These are phyloP conservation scores for Actinidia chinensis DNA, from an alignment of 179 eudicot species.

Conservation along the genomic window DNA sequence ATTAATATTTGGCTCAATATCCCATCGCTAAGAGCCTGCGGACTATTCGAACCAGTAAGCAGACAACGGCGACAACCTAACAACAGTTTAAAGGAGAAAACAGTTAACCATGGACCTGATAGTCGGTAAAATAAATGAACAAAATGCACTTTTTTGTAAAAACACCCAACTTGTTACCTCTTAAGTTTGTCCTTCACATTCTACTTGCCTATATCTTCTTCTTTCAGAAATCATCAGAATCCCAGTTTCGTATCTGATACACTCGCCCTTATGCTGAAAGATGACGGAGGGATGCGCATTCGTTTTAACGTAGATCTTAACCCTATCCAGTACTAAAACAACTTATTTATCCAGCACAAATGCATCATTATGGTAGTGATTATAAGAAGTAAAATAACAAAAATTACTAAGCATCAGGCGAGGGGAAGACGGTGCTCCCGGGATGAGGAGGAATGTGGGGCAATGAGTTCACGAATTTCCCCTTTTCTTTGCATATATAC, in stretches of 20 bases:
- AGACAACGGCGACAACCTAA: constrained; percentile 45
- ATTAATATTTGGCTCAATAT: constrained; percentile 45
- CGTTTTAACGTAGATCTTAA: constrained; percentile 5
- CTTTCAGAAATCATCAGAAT: constrained; percentile 39
- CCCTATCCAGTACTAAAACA: neutral
- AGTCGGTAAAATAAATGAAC: neutral
- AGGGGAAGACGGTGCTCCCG: no score
- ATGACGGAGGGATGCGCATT: neutral
- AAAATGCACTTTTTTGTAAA: neutral
- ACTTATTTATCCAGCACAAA: neutral
- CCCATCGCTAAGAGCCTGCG: constrained; percentile 48
- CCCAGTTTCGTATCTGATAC: constrained; percentile 40
- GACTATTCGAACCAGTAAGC: constrained; percentile 46
- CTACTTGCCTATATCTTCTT: constrained; percentile 45
- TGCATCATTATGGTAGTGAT: no score
- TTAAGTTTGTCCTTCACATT: constrained; percentile 47
- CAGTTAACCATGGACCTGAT: neutral
- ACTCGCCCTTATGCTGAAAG: constrained; percentile 43
- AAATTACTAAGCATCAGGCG: no score
- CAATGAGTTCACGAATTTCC: no score
- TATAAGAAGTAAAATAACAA: no score
- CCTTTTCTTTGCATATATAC: no score
- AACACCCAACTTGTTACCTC: constrained; percentile 31
- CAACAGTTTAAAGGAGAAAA: neutral
- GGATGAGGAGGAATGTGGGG: no score